Evolutionary conservation across 805 yeast species (phyloP).

Genomic region (Candida silvatica): DNA sequence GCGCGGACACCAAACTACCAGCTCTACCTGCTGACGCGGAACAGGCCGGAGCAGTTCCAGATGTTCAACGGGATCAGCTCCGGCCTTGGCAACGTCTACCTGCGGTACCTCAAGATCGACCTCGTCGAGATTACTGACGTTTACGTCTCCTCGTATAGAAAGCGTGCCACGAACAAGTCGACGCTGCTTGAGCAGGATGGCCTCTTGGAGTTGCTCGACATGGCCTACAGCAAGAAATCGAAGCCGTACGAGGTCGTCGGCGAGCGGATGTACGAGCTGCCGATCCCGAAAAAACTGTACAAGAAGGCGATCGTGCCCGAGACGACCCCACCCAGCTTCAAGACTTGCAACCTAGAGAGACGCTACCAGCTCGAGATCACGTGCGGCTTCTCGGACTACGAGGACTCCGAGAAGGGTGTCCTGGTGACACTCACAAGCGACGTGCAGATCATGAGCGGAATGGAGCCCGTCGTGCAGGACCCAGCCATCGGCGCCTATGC

Average conservation of each 20-base stretch:
- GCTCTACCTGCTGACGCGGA: slow-evolving; percentile 14
- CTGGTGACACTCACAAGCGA: slow-evolving; percentile 8
- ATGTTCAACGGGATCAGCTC: slow-evolving; percentile 34
- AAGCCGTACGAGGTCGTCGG: slow-evolving; percentile 11
- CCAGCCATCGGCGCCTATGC: slow-evolving; percentile 2
- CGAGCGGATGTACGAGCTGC: slow-evolving; percentile 29
- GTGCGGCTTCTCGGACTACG: slow-evolving; percentile 21
- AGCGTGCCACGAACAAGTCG: slow-evolving; percentile 9
- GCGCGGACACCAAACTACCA: slow-evolving; percentile 22
- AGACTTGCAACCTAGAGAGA: slow-evolving; percentile 46
- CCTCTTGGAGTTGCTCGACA: slow-evolving; percentile 27
- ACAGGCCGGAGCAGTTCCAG: slow-evolving; percentile 14
- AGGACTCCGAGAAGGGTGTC: slow-evolving; percentile 6
- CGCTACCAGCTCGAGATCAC: slow-evolving; percentile 29
- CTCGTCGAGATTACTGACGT: slow-evolving; percentile 20
- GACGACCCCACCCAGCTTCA: slow-evolving; percentile 43
- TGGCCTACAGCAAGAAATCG: slow-evolving; percentile 25
- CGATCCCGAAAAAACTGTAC: slow-evolving; percentile 32
- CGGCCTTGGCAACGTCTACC: slow-evolving; percentile 36
- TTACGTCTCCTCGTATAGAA: slow-evolving; percentile 17
- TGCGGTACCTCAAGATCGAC: slow-evolving; percentile 30
- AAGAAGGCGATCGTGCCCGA: slow-evolving; percentile 37
- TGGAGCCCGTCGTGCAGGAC: slow-evolving; percentile 10
- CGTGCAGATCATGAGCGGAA: slow-evolving; percentile 15
- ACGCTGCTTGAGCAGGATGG: slow-evolving; percentile 14